A percentile compares a stretch with the other conserved stretches of the same genome.
These are phyloP conservation scores for Tanacetum coccineum DNA, from an alignment of 129 eudicot species.

Conservation along the genomic window DNA sequence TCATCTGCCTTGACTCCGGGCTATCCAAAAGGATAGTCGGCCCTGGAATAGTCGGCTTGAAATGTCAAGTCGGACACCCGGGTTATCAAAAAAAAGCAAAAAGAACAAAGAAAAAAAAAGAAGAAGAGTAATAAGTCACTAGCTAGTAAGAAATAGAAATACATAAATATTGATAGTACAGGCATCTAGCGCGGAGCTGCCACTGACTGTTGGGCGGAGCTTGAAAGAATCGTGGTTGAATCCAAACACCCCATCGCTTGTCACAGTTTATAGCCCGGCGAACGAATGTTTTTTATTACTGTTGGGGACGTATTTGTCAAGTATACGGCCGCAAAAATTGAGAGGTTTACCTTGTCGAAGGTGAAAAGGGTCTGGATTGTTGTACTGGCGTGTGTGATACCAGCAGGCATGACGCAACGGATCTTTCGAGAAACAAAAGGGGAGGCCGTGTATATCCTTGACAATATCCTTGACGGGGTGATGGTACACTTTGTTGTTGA, in stretches of 20 bases:
- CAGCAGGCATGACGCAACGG: background rate
- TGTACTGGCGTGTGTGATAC: background rate
- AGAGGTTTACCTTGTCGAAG: conserved; percentile 30
- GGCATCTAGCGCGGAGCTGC: background rate
- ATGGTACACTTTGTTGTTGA: conserved; percentile 1
- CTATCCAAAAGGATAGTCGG: too few relatives aligned
- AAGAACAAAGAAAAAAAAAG: too few relatives aligned
- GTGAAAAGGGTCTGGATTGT: background rate
- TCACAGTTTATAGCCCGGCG: too few relatives aligned
- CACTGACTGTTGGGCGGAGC: conserved; percentile 18
- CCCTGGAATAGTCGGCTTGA: too few relatives aligned
- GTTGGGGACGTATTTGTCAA: background rate
- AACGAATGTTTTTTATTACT: background rate
- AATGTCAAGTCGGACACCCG: too few relatives aligned
- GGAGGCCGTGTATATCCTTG: too few relatives aligned
- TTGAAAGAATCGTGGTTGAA: conserved; percentile 24
- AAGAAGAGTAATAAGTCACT: too few relatives aligned
- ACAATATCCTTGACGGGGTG: background rate
- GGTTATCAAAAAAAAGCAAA: too few relatives aligned
- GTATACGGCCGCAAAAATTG: conserved; percentile 29
- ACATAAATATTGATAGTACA: too few relatives aligned
- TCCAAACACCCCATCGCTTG: conserved; percentile 26
- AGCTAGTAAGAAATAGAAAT: too few relatives aligned
- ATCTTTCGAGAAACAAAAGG: background rate
- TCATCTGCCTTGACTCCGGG: too few relatives aligned